Conservation (phyloP, 2,329 filamentous ascomycete genomes). For the Fusarium staphyleae region DNA sequence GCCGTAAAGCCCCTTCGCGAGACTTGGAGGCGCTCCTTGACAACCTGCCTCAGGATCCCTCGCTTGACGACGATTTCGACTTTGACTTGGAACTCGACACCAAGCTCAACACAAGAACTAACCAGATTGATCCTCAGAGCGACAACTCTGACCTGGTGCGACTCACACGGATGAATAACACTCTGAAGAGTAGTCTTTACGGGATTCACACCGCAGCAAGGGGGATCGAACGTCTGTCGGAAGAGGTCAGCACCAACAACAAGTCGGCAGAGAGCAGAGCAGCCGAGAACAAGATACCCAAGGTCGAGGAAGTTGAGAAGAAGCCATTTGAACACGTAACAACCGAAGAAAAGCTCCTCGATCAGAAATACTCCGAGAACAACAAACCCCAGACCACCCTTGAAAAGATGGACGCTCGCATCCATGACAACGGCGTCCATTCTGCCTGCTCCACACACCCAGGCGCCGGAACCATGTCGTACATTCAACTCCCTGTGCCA, state of each 20-base stretch:
- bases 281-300: neutral
- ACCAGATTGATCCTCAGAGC: slow-evolving; percentile 31
- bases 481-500: slow-evolving; percentile 55
- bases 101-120: slow-evolving; percentile 37
- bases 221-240: slow-evolving; percentile 65
- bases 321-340: neutral
- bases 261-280: neutral
- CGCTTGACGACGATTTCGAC: slow-evolving; percentile 35
- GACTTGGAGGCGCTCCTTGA: slow-evolving; percentile 39
- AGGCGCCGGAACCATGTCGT: slow-evolving; percentile 39
- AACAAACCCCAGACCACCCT: slow-evolving; percentile 3
- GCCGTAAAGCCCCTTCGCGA: slow-evolving; percentile 44
- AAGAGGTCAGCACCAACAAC: slow-evolving; percentile 54
- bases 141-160: slow-evolving; percentile 51
- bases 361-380: neutral
- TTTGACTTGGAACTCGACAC: slow-evolving; percentile 40
- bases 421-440: slow-evolving; percentile 21
- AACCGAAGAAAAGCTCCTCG: slow-evolving; percentile 12
- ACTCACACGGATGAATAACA: slow-evolving; percentile 59
- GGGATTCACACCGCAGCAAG: slow-evolving; percentile 63
- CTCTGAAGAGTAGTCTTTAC: slow-evolving; percentile 58
- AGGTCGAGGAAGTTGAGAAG: slow-evolving; percentile 4
- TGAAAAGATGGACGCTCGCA: slow-evolving; percentile 24
- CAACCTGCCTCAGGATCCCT: slow-evolving; percentile 36
- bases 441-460: slow-evolving; percentile 27